Evolutionary conservation across 2,329 filamentous ascomycete genomes (phyloP).

Genomic region (Rutstroemia sp.): DNA sequence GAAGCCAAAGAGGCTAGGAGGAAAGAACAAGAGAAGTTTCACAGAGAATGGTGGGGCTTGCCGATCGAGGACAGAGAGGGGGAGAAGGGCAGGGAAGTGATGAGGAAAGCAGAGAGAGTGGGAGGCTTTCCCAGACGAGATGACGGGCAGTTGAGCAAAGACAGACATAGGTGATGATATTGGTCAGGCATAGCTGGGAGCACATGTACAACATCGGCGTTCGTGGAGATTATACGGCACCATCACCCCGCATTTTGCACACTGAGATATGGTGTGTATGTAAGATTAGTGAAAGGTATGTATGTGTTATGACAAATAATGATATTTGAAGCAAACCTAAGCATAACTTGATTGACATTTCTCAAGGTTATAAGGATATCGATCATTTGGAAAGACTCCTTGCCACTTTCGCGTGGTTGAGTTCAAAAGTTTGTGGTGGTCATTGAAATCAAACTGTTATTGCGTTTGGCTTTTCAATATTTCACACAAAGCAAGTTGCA

Average conservation of each 20-base stretch:
- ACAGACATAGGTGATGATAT: slow-evolving; percentile 27
- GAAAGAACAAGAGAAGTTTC: slow-evolving; percentile 56
- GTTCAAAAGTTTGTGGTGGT: too few species aligned
- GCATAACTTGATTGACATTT: background rate
- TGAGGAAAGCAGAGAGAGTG: slow-evolving; percentile 47
- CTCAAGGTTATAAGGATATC: too few species aligned
- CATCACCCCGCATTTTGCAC: slow-evolving; percentile 10
- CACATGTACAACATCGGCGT: slow-evolving; percentile 13
- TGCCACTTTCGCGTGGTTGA: too few species aligned
- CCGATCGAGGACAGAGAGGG: slow-evolving; percentile 50
- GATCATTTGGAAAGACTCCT: too few species aligned
- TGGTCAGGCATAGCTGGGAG: background rate
- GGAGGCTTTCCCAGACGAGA: slow-evolving; percentile 44
- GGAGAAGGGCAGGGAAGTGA: slow-evolving; percentile 46
- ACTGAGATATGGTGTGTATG: slow-evolving; percentile 11
- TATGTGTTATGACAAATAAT: slow-evolving; percentile 14
- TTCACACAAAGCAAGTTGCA: too few species aligned
- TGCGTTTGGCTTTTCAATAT: too few species aligned
- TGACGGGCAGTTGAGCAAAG: slow-evolving; percentile 29
- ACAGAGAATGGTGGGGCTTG: slow-evolving; percentile 61
- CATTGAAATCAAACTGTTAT: too few species aligned
- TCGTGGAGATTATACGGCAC: slow-evolving; percentile 18
- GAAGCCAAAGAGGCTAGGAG: slow-evolving; percentile 55
- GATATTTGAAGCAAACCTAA: slow-evolving; percentile 2
- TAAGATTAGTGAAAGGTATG: slow-evolving; percentile 14